A percentile compares a stretch with the other conserved stretches of the same genome.
Conservation (phyloP, 208 protist species). For the Leishmania guyanensis region DNA sequence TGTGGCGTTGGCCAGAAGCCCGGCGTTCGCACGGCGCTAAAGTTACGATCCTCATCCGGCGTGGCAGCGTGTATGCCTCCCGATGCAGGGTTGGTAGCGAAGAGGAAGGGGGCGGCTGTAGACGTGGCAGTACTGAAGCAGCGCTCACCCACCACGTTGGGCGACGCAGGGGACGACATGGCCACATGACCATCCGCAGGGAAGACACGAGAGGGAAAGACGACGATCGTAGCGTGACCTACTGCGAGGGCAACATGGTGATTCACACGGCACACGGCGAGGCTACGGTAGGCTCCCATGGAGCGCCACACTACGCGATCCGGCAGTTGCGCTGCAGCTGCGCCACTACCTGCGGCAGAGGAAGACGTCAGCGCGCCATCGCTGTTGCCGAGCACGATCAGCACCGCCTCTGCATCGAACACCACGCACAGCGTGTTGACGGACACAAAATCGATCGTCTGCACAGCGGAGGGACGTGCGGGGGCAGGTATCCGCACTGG, state of each 20-base stretch:
- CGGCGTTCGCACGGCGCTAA: conserved; percentile 20
- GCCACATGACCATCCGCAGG: background rate
- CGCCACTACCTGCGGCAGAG: background rate
- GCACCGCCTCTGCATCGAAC: conserved; percentile 38
- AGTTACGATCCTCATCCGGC: conserved; percentile 16
- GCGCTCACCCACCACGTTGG: conserved; percentile 3
- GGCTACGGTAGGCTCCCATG: conserved; percentile 57
- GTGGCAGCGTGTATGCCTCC: background rate
- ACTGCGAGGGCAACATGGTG: conserved; percentile 66
- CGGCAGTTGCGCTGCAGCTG: background rate
- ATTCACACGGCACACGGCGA: conserved; percentile 70
- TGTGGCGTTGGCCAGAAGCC: conserved; percentile 35
- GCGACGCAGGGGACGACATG: conserved; percentile 2
- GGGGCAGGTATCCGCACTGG: conserved; percentile 24
- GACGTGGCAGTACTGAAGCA: conserved; percentile 12
- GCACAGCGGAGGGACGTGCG: conserved; percentile 14
- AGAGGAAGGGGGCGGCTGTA: conserved; percentile 14
- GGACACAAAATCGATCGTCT: conserved; percentile 42
- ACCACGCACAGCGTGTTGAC: conserved; percentile 47
- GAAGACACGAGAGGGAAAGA: conserved; percentile 52
- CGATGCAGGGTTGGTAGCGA: conserved; percentile 3
- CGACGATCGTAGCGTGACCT: conserved; percentile 52
- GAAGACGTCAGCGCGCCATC: background rate
- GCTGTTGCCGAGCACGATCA: conserved; percentile 40
- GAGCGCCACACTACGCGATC: conserved; percentile 65